These are phyloP conservation scores for Neonectria hederae DNA, from an alignment of 2,329 filamentous ascomycete species.

Conservation along the genomic window DNA sequence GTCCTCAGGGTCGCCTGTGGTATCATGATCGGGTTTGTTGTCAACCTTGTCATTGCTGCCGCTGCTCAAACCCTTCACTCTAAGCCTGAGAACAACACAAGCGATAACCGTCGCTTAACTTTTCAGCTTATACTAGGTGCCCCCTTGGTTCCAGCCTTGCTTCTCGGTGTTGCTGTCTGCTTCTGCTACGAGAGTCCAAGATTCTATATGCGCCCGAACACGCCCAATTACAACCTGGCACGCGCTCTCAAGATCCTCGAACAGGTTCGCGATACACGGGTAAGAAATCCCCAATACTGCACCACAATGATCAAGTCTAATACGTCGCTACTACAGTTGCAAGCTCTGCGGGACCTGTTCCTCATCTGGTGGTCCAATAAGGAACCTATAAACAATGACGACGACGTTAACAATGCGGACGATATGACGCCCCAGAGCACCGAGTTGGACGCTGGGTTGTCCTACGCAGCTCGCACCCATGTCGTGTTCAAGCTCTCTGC, in stretches of 20 bases:
- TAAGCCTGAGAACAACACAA: neutral
- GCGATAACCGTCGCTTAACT: slow-evolving; percentile 6
- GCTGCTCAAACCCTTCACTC: slow-evolving; percentile 16
- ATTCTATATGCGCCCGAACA: slow-evolving; percentile 49
- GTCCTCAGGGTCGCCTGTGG: slow-evolving; percentile 36
- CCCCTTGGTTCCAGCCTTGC: slow-evolving; percentile 47
- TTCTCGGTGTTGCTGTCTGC: slow-evolving; percentile 46
- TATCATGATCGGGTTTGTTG: slow-evolving; percentile 38
- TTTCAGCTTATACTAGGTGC: slow-evolving; percentile 49
- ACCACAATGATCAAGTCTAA: too few species aligned
- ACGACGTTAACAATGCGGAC: neutral
- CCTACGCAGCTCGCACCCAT: neutral
- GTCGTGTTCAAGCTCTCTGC: slow-evolving; percentile 20
- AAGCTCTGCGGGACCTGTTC: slow-evolving; percentile 51
- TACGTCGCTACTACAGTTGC: slow-evolving; percentile 39
- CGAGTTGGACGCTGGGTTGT: neutral
- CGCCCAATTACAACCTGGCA: slow-evolving; percentile 46
- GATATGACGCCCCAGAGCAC: neutral
- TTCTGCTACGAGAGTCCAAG: slow-evolving; percentile 54
- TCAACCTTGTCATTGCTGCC: slow-evolving; percentile 32
- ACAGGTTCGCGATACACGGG: slow-evolving; percentile 45
- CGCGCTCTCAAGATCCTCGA: slow-evolving; percentile 47
- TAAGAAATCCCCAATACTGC: neutral
- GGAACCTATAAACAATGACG: neutral
- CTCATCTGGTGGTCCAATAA: slow-evolving; percentile 41